These are phyloP conservation scores for Trichoderma gamsii DNA, from an alignment of 495 filamentous ascomycete genomes.

Conservation along the genomic window DNA sequence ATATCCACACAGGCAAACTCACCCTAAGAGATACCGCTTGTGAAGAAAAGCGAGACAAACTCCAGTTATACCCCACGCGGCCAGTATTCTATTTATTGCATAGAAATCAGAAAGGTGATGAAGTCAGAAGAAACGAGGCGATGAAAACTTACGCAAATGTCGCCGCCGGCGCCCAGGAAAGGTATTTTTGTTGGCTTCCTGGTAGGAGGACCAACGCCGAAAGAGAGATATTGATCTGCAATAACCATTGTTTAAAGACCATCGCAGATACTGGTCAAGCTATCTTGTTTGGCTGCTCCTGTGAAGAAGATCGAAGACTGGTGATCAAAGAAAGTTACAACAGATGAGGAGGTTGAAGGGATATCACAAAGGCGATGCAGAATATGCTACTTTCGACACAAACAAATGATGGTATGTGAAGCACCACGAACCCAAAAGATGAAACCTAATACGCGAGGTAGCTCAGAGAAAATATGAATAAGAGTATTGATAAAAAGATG, in stretches of 20 bases:
- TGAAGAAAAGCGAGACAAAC: background rate
- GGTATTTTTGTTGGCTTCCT: background rate
- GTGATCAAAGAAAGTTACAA: background rate
- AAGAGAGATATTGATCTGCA: conserved; percentile 1
- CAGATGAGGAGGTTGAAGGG: background rate
- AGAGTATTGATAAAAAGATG: background rate
- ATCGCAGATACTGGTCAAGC: background rate
- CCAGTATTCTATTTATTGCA: background rate
- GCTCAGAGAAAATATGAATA: background rate
- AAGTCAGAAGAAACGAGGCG: background rate
- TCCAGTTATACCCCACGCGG: background rate
- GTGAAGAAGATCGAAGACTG: background rate
- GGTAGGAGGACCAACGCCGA: background rate
- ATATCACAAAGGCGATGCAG: background rate
- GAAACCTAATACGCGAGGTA: background rate
- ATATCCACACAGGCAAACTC: background rate
- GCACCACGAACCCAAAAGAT: background rate
- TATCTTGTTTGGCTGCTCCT: background rate
- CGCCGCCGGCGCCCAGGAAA: conserved; percentile 1
- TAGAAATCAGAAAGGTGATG: background rate
- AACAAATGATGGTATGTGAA: background rate
- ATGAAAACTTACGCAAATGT: background rate
- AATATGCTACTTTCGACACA: background rate
- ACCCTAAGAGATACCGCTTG: background rate
- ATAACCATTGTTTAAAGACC: background rate